Conservation (phyloP, 164 flowering plant species). For the Cinnamomum chago region DNA sequence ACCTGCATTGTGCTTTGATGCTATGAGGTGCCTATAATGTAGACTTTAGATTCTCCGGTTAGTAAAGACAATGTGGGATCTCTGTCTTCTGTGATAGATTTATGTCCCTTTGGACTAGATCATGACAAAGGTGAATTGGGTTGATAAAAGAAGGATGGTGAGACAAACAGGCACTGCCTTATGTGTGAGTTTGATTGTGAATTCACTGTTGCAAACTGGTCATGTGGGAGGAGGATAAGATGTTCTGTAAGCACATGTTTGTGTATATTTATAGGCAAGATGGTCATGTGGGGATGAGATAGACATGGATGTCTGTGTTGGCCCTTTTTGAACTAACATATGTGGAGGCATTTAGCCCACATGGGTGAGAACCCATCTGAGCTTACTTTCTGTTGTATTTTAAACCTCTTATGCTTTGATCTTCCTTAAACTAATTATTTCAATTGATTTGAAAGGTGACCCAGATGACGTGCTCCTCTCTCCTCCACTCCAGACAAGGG, state of each 20-base stretch:
- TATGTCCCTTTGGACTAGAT: slow-evolving; percentile 8
- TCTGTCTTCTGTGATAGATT: slow-evolving; percentile 2
- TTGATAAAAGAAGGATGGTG: background rate
- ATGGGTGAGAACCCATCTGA: slow-evolving; percentile 9
- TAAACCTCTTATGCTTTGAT: background rate
- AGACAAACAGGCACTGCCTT: background rate
- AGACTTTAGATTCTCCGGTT: background rate
- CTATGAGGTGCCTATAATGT: background rate
- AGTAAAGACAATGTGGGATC: background rate
- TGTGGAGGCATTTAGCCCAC: slow-evolving; percentile 6
- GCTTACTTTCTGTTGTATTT: background rate
- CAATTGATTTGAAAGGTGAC: background rate
- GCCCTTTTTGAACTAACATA: slow-evolving; percentile 1
- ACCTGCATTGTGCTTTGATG: slow-evolving; percentile 3
- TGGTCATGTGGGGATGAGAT: background rate
- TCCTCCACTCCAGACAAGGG: background rate
- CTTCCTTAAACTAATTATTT: background rate
- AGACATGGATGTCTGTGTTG: background rate
- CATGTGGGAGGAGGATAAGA: slow-evolving; percentile 2
- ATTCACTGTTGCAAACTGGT: background rate
- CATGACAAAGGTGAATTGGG: background rate
- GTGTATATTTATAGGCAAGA: background rate
- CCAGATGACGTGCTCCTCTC: background rate
- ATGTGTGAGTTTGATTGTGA: background rate
- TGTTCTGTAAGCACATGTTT: background rate